phyloP scores from a whole-genome alignment of 352 stramenopile species.

The Phytophthora lateralis region DNA sequence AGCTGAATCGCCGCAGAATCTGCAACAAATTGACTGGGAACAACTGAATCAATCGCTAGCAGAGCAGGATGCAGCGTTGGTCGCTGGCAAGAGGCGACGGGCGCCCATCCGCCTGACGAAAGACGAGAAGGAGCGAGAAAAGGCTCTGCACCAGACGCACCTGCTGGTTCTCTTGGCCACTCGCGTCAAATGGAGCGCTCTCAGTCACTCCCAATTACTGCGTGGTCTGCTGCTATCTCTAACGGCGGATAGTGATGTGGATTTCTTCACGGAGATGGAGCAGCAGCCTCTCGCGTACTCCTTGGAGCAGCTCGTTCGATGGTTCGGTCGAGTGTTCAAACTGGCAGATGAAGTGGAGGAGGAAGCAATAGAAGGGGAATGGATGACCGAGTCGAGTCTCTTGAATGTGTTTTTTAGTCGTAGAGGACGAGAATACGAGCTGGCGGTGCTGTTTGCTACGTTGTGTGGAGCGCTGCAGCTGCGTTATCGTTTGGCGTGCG shows the following conservation, averaged over 20 bases:
- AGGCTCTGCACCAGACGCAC: slow-evolving; percentile 71
- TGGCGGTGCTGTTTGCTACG: slow-evolving; percentile 66
- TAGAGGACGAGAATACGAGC: slow-evolving; percentile 47
- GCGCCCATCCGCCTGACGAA: slow-evolving; percentile 58
- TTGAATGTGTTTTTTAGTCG: slow-evolving; percentile 59
- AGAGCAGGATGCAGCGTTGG: slow-evolving; percentile 20
- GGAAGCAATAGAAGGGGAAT: slow-evolving; percentile 11
- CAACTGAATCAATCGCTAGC: slow-evolving; percentile 64
- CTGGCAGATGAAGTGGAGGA: slow-evolving; percentile 23
- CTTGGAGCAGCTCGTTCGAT: slow-evolving; percentile 70
- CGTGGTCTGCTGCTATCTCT: slow-evolving; percentile 68
- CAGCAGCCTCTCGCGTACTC: slow-evolving; percentile 50
- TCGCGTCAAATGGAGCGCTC: slow-evolving; percentile 50
- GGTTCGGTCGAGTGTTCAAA: slow-evolving; percentile 63
- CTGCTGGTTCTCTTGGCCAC: slow-evolving; percentile 64
- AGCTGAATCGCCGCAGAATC: slow-evolving; percentile 21
- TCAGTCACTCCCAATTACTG: slow-evolving; percentile 51
- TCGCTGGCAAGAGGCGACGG: slow-evolving; percentile 42
- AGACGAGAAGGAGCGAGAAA: slow-evolving; percentile 64
- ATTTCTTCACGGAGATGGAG: slow-evolving; percentile 51
- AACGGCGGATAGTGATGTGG: slow-evolving; percentile 40
- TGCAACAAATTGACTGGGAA: slow-evolving; percentile 69
- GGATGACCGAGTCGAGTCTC: slow-evolving; percentile 55
- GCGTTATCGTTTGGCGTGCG: slow-evolving; percentile 53
- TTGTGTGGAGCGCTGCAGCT: slow-evolving; percentile 63